A percentile compares a stretch with the other conserved stretches of the same genome.
These are phyloP conservation scores for Chamaecrista fasciculata DNA, from an alignment of 306 rosid genomes.

Conservation along the genomic window DNA sequence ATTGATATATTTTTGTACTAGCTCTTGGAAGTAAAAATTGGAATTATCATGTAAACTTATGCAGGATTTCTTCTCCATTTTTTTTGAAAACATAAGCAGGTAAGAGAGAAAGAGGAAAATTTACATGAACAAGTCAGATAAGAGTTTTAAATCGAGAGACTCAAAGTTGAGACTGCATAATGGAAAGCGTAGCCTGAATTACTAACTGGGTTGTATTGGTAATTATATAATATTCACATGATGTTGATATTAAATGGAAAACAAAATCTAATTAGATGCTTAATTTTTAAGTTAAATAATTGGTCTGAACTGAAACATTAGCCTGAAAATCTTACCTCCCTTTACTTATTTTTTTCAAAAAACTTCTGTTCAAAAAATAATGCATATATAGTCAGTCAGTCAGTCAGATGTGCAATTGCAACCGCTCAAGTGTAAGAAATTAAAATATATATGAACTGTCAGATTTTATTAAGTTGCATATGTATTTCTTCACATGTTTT, in stretches of 20 bases:
- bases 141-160: no score
- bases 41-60: neutral
- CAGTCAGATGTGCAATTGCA: slow-evolving; percentile 14
- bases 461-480: slow-evolving; percentile 31
- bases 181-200: no score
- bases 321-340: neutral
- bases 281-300: slow-evolving; percentile 12
- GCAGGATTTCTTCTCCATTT: no score
- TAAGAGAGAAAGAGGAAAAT: neutral
- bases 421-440: no score
- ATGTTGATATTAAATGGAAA: neutral
- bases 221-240: neutral
- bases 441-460: neutral
- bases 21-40: neutral
- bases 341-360: no score
- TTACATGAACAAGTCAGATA: neutral
- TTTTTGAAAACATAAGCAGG: no score
- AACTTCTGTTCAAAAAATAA: neutral
- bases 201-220: neutral
- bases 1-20: neutral
- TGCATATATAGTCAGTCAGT: neutral
- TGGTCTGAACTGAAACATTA: neutral
- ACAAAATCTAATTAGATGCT: neutral
- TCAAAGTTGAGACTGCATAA: no score
- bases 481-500: slow-evolving; percentile 23